Percentiles rank a stretch among this genome's conserved stretches.
These are phyloP conservation scores for Cryptococcus neoformans DNA, from an alignment of 1,284 basidiomycete genomes.

Conservation along the genomic window DNA sequence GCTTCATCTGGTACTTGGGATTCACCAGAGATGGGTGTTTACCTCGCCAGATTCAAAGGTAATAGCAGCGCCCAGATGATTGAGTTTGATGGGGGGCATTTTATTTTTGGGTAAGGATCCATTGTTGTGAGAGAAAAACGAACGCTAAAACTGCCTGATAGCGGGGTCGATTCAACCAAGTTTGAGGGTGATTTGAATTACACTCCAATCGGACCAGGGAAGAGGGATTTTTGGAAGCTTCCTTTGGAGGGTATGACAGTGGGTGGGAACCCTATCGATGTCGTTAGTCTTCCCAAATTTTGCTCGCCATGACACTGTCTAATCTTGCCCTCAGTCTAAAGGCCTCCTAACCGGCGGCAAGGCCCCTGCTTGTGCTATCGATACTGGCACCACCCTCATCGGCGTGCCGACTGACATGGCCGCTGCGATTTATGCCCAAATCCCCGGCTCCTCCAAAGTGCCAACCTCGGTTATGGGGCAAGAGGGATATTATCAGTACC, in stretches of 20 bases:
- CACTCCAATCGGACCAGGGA: conserved; percentile 53
- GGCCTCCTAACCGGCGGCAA: not conserved
- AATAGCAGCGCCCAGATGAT: conserved; percentile 53
- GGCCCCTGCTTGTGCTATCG: conserved; percentile 47
- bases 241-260: conserved; percentile 50
- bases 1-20: conserved; percentile 61
- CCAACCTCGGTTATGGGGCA: conserved; percentile 55
- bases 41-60: conserved; percentile 69
- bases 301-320: not conserved
- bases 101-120: conserved; percentile 59
- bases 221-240: conserved; percentile 54
- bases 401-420: conserved; percentile 71
- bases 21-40: conserved; percentile 71
- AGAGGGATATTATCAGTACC: conserved; percentile 66
- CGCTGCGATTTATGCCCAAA: conserved; percentile 65
- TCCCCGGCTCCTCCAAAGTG: conserved; percentile 63
- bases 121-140: not conserved
- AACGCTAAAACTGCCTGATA: not conserved
- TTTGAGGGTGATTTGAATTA: conserved; percentile 80
- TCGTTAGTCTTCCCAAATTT: conserved; percentile 24
- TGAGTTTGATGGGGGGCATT: conserved; percentile 68
- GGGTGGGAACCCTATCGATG: conserved; percentile 39
- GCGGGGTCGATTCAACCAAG: conserved; percentile 58
- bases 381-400: conserved; percentile 81
- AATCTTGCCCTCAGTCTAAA: not conserved